Percentiles rank a stretch among this genome's conserved stretches.
Evolutionary conservation across 2,329 filamentous ascomycete species (phyloP).

Genomic region (Alternaria consortialis): DNA sequence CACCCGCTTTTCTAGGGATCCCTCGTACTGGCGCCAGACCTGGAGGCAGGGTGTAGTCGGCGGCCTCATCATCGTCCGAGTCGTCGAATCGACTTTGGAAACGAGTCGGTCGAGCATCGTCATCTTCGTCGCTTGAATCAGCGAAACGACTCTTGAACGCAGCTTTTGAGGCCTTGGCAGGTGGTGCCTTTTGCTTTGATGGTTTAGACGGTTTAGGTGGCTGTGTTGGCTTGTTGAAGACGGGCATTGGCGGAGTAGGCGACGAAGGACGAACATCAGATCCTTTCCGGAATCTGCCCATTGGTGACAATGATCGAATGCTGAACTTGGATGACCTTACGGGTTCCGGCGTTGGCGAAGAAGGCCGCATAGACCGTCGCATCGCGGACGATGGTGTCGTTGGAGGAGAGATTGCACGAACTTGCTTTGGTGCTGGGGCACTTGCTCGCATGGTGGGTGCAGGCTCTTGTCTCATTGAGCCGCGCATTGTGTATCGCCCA

Average conservation of each 20-base stretch:
- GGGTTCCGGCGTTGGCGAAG: constrained; percentile 42
- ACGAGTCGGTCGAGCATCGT: constrained; percentile 38
- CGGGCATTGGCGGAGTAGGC: constrained; percentile 27
- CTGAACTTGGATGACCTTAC: constrained; percentile 67
- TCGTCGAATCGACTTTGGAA: constrained; percentile 61
- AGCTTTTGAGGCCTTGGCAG: constrained; percentile 28
- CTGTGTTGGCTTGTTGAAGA: constrained; percentile 35
- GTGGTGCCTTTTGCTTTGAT: constrained; percentile 27
- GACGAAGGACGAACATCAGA: constrained; percentile 22
- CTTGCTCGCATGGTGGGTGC: constrained; percentile 44
- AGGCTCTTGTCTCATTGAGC: constrained; percentile 70
- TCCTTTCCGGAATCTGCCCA: constrained; percentile 61
- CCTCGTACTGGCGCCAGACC: constrained; percentile 65
- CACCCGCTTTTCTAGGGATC: constrained; percentile 64
- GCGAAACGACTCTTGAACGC: constrained; percentile 64
- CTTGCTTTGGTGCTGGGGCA: constrained; percentile 46
- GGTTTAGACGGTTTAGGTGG: constrained; percentile 15
- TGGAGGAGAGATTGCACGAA: constrained; percentile 55
- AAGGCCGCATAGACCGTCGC: constrained; percentile 46
- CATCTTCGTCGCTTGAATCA: constrained; percentile 72
- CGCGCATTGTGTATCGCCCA: constrained; percentile 69
- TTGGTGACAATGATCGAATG: constrained; percentile 74
- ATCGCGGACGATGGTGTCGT: constrained; percentile 37
- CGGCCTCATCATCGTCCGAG: constrained; percentile 63
- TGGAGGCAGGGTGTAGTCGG: constrained; percentile 55